Base-by-base conservation (phyloP, 148 eudicot species). In the Rhododendron simsii region DNA sequence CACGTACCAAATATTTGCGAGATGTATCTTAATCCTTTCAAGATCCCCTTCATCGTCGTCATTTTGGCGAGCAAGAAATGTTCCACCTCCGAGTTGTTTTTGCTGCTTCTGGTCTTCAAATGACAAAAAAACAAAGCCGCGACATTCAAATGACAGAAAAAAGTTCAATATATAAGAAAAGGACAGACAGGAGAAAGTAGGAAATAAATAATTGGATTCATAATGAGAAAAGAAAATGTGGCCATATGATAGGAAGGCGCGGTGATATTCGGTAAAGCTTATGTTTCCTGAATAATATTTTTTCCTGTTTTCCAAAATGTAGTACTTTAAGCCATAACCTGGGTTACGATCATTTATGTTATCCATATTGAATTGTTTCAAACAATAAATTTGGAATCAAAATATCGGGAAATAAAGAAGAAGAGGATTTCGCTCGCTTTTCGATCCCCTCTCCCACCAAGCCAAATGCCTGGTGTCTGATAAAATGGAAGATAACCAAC, bases 21-120 rank as follows among this genome's bases (percentile, higher is more conserved):
- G 57, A 86, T 86, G 81, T 82, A 86, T 86, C 88, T 82, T 37
- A 86, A 76, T 20, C 88, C 88, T 65, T 86, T 86, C 45, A 86
- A 86, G 47, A 86, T 78, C 57, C 85, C 85, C 76, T 86, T 86
- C 85, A 86, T 75, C 11, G 85, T 55, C 28, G 84, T 67, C 88
- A 86, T 86, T 50, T 82, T 86, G 81, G 85, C 21, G 14, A 82
- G 59, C 51, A 75, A 41, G 23, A 73, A 37, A 44, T 51, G 61
- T 86, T 74, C 47, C n/a, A 82, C 75, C 79, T 50, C 83, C n/a
- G 2, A 53, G 50, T 50, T 39, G 21, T 45, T 71, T 81, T 69
- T n/a, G 30, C 5, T 65, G 61, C 26, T 61, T 50, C 71, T 35
- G 79, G 82, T 82, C 80, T 82, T 57, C 50, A 5, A 71, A 71